Evolutionary conservation across 2,329 filamentous ascomycete genomes (phyloP).

Genomic region (Knufia petricola): DNA sequence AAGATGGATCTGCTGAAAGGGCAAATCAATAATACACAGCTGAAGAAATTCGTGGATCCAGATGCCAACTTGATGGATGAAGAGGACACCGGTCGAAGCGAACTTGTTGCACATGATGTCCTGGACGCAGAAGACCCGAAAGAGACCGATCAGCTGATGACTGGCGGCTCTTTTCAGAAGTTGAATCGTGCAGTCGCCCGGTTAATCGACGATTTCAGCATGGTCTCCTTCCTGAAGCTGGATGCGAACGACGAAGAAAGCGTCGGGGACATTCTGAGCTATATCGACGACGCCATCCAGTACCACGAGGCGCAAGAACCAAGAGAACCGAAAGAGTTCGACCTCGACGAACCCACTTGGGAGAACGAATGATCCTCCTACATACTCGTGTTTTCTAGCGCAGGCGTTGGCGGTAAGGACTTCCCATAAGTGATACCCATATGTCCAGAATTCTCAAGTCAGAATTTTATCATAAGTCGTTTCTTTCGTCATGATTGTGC

Average conservation of each 20-base stretch:
- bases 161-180: conserved; percentile 67
- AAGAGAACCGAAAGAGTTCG: conserved; percentile 59
- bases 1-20: conserved; percentile 97
- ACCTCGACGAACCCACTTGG: conserved; percentile 49
- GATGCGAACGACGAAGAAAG: conserved; percentile 90
- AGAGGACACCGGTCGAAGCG: conserved; percentile 50
- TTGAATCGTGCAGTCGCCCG: conserved; percentile 82
- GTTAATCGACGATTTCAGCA: conserved; percentile 93
- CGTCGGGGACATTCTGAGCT: conserved; percentile 71
- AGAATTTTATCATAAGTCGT: too few relatives aligned
- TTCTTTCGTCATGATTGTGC: too few relatives aligned
- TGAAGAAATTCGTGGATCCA: conserved; percentile 83
- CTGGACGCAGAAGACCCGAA: conserved; percentile 43
- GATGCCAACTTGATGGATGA: conserved; percentile 76
- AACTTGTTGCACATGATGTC: conserved; percentile 38
- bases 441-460: background rate
- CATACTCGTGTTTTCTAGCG: conserved; percentile 11
- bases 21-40: conserved; percentile 73
- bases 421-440: conserved; percentile 2
- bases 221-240: conserved; percentile 89
- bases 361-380: conserved; percentile 28
- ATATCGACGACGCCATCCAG: conserved; percentile 90
- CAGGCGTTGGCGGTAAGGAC: conserved; percentile 17
- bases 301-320: conserved; percentile 91
- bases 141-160: conserved; percentile 63